Evolutionary conservation across 805 yeast species (phyloP).

Genomic region (Lachancea mirantina): DNA sequence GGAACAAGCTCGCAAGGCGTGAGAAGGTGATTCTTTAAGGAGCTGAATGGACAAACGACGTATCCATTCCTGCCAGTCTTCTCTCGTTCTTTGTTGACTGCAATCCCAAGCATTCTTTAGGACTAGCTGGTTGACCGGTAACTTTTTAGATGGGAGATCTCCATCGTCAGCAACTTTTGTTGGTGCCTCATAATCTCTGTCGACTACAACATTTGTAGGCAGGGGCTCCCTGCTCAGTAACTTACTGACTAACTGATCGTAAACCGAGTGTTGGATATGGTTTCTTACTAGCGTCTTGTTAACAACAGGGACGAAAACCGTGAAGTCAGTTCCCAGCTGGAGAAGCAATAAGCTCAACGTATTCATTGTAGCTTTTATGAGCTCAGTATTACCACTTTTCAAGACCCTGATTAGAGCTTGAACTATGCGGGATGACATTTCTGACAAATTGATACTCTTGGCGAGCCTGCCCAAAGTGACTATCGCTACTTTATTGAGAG

Average conservation of each 20-base stretch:
- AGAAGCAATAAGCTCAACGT: slow-evolving; percentile 68
- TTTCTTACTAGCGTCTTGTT: slow-evolving; percentile 56
- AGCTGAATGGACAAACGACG: slow-evolving; percentile 78
- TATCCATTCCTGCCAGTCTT: slow-evolving; percentile 98
- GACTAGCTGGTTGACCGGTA: slow-evolving; percentile 59
- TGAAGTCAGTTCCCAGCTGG: slow-evolving; percentile 79
- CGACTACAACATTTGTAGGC: slow-evolving; percentile 67
- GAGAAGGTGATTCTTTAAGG: slow-evolving; percentile 88
- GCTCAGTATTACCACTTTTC: slow-evolving; percentile 44
- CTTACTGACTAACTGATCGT: slow-evolving; percentile 75
- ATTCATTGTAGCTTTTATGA: slow-evolving; percentile 61
- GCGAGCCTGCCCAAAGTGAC: slow-evolving; percentile 78
- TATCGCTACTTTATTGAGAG: slow-evolving; percentile 65
- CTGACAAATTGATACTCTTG: slow-evolving; percentile 62
- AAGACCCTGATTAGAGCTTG: slow-evolving; percentile 78
- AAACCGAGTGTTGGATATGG: slow-evolving; percentile 61
- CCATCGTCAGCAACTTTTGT: slow-evolving; percentile 39
- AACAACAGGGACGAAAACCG: slow-evolving; percentile 79
- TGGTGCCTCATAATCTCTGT: slow-evolving; percentile 46
- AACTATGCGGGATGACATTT: slow-evolving; percentile 83
- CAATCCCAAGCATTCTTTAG: slow-evolving; percentile 89
- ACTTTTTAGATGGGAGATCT: slow-evolving; percentile 62
- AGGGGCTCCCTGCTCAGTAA: slow-evolving; percentile 78
- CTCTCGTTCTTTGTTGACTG: slow-evolving; percentile 77
- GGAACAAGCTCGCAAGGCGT: slow-evolving; percentile 88